Evolutionary conservation across 2,329 filamentous ascomycete genomes (phyloP).

Genomic region (Simplicillium aogashimaense): DNA sequence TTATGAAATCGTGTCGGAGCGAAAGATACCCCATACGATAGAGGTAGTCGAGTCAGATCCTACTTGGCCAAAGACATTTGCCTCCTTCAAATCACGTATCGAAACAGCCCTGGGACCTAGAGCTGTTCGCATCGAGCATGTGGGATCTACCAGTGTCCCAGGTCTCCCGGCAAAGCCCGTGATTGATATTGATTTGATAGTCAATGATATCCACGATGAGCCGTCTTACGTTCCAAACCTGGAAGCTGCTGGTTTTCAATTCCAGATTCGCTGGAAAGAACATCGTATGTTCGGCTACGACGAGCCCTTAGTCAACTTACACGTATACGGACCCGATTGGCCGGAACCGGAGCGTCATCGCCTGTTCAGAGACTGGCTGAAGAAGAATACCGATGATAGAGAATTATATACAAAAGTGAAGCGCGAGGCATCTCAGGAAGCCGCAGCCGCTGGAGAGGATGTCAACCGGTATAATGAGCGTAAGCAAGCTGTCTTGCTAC

Average conservation of each 20-base stretch:
- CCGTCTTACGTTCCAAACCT: slow-evolving; percentile 24
- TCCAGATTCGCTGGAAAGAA: slow-evolving; percentile 30
- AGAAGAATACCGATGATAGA: slow-evolving; percentile 21
- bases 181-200: slow-evolving; percentile 36
- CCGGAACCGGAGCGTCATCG: slow-evolving; percentile 27
- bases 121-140: slow-evolving; percentile 25
- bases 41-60: slow-evolving; percentile 18
- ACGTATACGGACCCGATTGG: slow-evolving; percentile 28
- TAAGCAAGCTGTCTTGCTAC: slow-evolving; percentile 26
- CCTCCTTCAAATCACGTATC: slow-evolving; percentile 15
- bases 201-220: slow-evolving; percentile 25
- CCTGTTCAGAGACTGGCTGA: slow-evolving; percentile 33
- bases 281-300: slow-evolving; percentile 27
- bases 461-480: slow-evolving; percentile 27
- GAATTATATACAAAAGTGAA: slow-evolving; percentile 29
- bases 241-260: slow-evolving; percentile 27
- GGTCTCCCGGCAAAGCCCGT: slow-evolving; percentile 33
- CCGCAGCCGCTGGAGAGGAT: slow-evolving; percentile 16
- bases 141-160: slow-evolving; percentile 34
- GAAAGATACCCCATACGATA: slow-evolving; percentile 8
- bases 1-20: slow-evolving; percentile 3
- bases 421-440: slow-evolving; percentile 20
- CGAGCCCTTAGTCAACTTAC: slow-evolving; percentile 27
- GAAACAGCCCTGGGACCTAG: slow-evolving; percentile 14
- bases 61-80: slow-evolving; percentile 17